Conservation (phyloP, 2,329 filamentous ascomycete genomes). For the Alternaria novae-zelandiae region DNA sequence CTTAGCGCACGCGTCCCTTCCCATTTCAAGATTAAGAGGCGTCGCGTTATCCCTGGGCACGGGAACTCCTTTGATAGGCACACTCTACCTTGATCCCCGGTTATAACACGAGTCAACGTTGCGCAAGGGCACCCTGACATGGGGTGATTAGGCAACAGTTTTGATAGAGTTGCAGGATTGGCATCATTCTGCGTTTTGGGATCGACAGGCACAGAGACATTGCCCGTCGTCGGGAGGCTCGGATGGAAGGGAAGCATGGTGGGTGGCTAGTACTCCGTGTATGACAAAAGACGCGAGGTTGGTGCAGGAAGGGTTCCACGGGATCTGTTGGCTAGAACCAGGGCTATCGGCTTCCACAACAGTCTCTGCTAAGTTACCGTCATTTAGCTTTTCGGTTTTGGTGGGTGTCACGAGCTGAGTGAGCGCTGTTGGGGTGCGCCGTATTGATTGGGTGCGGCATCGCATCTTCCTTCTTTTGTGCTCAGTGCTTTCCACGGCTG, state of each 20-base stretch:
- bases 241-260: conserved; percentile 8
- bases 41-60: conserved; percentile 15
- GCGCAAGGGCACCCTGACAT: conserved; percentile 15
- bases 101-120: background rate
- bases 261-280: background rate
- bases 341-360: conserved; percentile 11
- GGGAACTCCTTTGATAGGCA: conserved; percentile 14
- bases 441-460: background rate
- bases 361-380: conserved; percentile 7
- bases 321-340: conserved; percentile 11
- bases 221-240: background rate
- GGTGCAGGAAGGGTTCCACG: conserved; percentile 3
- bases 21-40: conserved; percentile 24
- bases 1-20: conserved; percentile 2
- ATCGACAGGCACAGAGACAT: conserved; percentile 20
- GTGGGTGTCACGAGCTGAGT: conserved; percentile 6
- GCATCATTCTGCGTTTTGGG: conserved; percentile 17
- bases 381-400: background rate
- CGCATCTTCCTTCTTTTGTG: background rate
- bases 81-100: background rate
- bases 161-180: conserved; percentile 9
- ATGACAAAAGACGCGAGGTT: conserved; percentile 1
- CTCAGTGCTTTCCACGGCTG: conserved; percentile 4
- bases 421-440: conserved; percentile 1
- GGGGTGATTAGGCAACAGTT: conserved; percentile 17